phyloP scores from a whole-genome alignment of 2,329 filamentous ascomycete species.

The Colletotrichum incanum region DNA sequence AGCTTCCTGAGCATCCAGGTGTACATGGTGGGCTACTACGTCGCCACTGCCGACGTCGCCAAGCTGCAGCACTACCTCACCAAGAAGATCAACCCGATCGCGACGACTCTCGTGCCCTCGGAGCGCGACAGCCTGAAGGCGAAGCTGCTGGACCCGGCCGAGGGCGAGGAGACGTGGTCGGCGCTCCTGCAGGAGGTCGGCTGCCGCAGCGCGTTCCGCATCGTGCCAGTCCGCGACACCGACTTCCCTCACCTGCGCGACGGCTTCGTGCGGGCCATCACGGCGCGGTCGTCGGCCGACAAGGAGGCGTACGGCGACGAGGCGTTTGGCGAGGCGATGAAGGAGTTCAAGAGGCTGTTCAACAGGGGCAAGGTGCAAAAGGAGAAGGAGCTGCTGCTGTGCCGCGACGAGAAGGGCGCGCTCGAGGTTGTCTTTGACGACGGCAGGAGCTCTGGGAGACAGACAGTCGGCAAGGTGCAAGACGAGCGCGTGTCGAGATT shows the following conservation, averaged over 20 bases:
- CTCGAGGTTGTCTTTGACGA: conserved; percentile 79
- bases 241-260: conserved; percentile 95
- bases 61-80: conserved; percentile 85
- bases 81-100: conserved; percentile 81
- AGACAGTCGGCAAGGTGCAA: conserved; percentile 77
- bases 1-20: conserved; percentile 93
- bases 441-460: conserved; percentile 61
- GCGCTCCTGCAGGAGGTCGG: conserved; percentile 76
- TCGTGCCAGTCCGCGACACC: conserved; percentile 93
- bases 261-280: conserved; percentile 89
- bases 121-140: conserved; percentile 84
- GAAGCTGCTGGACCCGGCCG: conserved; percentile 77
- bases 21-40: conserved; percentile 94
- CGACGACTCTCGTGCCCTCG: conserved; percentile 85
- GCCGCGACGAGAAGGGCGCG: conserved; percentile 75
- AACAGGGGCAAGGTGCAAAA: conserved; percentile 86
- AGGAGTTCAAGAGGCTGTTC: conserved; percentile 86
- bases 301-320: conserved; percentile 76
- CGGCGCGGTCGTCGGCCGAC: conserved; percentile 76
- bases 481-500: conserved; percentile 87
- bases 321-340: conserved; percentile 81
- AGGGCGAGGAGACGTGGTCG: conserved; percentile 83
- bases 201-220: conserved; percentile 84
- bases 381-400: conserved; percentile 82
- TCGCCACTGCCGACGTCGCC: conserved; percentile 86